A percentile compares a stretch with the other conserved stretches of the same genome.
phyloP scores from a whole-genome alignment of 495 filamentous ascomycete genomes.

The Neurospora intermedia region DNA sequence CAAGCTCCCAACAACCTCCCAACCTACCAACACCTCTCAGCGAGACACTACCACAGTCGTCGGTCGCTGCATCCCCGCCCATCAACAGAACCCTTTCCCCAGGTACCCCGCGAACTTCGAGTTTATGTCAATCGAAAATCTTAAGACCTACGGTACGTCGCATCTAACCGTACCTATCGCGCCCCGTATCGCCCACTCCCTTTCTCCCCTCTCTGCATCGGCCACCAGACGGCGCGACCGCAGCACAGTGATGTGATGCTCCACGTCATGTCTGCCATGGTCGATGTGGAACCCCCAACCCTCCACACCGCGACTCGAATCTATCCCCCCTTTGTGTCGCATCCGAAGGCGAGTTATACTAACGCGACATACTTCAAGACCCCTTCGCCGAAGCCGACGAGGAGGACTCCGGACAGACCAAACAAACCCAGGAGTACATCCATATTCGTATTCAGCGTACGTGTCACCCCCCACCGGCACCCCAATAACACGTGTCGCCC shows the following conservation, averaged over 20 bases:
- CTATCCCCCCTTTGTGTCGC: not conserved
- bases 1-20: slow-evolving; percentile 5
- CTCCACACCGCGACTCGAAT: not conserved
- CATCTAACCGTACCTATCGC: slow-evolving; percentile 20
- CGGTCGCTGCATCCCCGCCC: slow-evolving; percentile 32
- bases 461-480: slow-evolving; percentile 25
- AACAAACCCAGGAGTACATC: slow-evolving; percentile 91
- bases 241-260: not conserved
- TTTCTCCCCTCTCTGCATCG: not conserved
- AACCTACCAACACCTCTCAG: slow-evolving; percentile 7
- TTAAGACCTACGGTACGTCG: slow-evolving; percentile 93
- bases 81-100: slow-evolving; percentile 33
- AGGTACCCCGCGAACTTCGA: slow-evolving; percentile 43
- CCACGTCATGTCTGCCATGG: not conserved
- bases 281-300: not conserved
- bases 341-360: slow-evolving; percentile 6
- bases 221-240: not conserved
- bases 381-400: slow-evolving; percentile 99
- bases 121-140: slow-evolving; percentile 99
- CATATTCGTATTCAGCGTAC: slow-evolving; percentile 99
- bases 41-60: slow-evolving; percentile 31
- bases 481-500: slow-evolving; percentile 3
- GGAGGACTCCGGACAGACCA: slow-evolving; percentile 89
- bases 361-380: slow-evolving; percentile 44
- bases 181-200: not conserved